Base-by-base conservation (phyloP, 495 filamentous ascomycete genomes). In the Xylaria acuta region DNA sequence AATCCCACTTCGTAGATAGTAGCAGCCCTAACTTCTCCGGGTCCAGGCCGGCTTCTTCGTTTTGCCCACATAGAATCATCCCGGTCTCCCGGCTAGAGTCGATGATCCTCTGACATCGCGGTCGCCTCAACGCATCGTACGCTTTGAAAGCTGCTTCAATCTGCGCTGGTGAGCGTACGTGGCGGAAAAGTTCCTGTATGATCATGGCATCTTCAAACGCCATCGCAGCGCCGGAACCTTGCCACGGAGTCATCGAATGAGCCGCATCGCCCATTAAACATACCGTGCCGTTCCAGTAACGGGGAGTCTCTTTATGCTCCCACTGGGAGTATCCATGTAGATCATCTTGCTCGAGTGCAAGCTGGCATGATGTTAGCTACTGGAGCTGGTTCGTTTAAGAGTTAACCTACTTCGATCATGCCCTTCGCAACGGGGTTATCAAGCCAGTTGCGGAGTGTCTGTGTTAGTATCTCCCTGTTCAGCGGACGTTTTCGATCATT, bases 241-340 rank as follows among this genome's bases (percentile, higher is more conserved):
- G 78, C 30, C 70, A 77, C 3, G 78, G 80, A 3, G 76, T 65
- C 72, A 77, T 78, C 6, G 82, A 78, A 72, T 84, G 82, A 0
- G 82, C 82, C 1, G 82, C 81, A 54, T 84, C 82, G 56, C 82
- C 82, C 20, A 82, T 75, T 18, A 84, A 43, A 5, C 76, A 74
- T 2, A 73, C 70, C 2, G 11, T 5, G 0, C 27, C 76, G 0
- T 73, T 73, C 51, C 68, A 63, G 64, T 76, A 76, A 30, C 20
- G 20, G 4, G 72, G 69, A 0, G 74, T 76, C 1, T 36, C 20
- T 47, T 74, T 73, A 41, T 74, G 74, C n/a, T 76, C 74, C 72
- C 68, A 74, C 20, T 69, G 30, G 2, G 74, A 74, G 45, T 76
- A 76, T 9, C 64, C 40, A 11, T 66, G 25, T 6, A 36, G 41